Evolutionary conservation across 805 yeast species (phyloP).

Genomic region (Zygosaccharomyces bisporus): DNA sequence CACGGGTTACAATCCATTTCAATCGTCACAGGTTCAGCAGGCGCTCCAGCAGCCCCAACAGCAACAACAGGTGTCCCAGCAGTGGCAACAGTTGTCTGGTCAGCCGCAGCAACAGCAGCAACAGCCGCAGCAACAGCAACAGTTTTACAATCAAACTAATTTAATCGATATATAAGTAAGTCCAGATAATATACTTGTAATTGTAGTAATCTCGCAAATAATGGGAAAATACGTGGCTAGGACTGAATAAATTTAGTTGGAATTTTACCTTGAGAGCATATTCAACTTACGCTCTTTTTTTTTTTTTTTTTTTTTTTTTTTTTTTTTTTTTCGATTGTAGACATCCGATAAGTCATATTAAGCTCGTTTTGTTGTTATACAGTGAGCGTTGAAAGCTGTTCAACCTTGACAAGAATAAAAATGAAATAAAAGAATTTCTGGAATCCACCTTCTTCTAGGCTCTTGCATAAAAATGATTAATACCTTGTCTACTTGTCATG

Average conservation of each 20-base stretch:
- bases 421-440: too few species aligned
- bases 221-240: too few species aligned
- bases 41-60: constrained; percentile 2
- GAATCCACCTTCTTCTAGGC: too few species aligned
- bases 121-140: constrained; percentile 15
- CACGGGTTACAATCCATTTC: constrained; percentile 12
- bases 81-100: constrained; percentile 13
- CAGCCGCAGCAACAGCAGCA: constrained; percentile 2
- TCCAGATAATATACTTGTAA: constrained; percentile 6
- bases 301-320: too few species aligned
- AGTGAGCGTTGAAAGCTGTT: too few species aligned
- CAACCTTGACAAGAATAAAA: too few species aligned
- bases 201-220: not conserved
- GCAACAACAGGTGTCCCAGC: constrained; percentile 10
- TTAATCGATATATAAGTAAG: constrained; percentile 31
- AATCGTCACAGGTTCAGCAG: constrained; percentile 14
- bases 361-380: too few species aligned
- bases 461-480: not conserved
- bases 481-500: not conserved
- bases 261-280: too few species aligned
- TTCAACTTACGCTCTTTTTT: too few species aligned
- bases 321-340: too few species aligned
- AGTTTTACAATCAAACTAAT: constrained; percentile 21
- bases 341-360: too few species aligned
- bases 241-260: too few species aligned